Conservation (phyloP, 2,329 filamentous ascomycete species). For the Penicillium verrucosum region DNA sequence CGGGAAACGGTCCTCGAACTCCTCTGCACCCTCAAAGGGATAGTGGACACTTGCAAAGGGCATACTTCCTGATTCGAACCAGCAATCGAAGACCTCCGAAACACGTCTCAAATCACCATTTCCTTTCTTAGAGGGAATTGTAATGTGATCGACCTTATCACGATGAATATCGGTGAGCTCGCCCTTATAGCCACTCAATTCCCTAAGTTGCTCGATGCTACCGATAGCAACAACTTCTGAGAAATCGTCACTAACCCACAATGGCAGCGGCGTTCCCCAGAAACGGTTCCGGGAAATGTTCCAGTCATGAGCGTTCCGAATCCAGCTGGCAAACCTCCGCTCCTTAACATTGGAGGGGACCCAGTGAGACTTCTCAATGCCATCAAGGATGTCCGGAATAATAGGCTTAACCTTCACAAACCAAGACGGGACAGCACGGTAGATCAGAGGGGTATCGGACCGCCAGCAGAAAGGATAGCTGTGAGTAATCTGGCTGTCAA, state of each 20-base stretch:
- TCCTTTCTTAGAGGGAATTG: slow-evolving; percentile 84
- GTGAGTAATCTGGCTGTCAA: slow-evolving; percentile 84
- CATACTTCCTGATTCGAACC: slow-evolving; percentile 97
- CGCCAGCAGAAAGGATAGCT: slow-evolving; percentile 92
- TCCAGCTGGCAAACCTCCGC: slow-evolving; percentile 87
- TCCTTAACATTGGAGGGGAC: slow-evolving; percentile 89
- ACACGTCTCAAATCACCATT: slow-evolving; percentile 78
- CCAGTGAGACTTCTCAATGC: slow-evolving; percentile 88
- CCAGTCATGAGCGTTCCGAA: slow-evolving; percentile 88
- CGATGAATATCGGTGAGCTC: slow-evolving; percentile 84
- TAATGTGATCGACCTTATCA: slow-evolving; percentile 90
- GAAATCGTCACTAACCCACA: slow-evolving; percentile 88
- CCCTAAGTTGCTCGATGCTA: slow-evolving; percentile 76
- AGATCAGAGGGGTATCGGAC: slow-evolving; percentile 92
- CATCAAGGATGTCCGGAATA: slow-evolving; percentile 83
- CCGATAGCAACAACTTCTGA: slow-evolving; percentile 85
- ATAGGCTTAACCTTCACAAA: slow-evolving; percentile 85
- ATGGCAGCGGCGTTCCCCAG: slow-evolving; percentile 88
- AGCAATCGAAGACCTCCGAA: slow-evolving; percentile 92
- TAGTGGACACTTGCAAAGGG: slow-evolving; percentile 89
- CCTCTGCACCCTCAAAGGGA: slow-evolving; percentile 82
- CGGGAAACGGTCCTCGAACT: slow-evolving; percentile 77
- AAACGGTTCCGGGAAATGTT: slow-evolving; percentile 91
- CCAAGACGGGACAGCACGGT: slow-evolving; percentile 89
- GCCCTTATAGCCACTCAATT: slow-evolving; percentile 80